These are phyloP conservation scores for Circinella umbellata DNA, from an alignment of 371 early-diverging fungal species.

Conservation along the genomic window DNA sequence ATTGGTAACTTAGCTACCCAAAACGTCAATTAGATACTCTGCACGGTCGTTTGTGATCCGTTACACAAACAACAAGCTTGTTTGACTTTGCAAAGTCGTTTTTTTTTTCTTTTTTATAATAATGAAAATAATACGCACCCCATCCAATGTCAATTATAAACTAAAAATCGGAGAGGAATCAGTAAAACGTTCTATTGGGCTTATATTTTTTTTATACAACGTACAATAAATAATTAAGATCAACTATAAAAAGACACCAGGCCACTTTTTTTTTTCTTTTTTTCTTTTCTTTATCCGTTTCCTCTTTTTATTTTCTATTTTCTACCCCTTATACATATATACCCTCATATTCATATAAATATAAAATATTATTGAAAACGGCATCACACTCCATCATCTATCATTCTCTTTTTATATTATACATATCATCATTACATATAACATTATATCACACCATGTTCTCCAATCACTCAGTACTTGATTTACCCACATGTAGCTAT, in stretches of 20 bases:
- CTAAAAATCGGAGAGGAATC: background rate
- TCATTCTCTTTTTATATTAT: no score
- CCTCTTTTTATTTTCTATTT: background rate
- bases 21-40: background rate
- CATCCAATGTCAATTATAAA: background rate
- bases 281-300: background rate
- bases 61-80: constrained; percentile 14
- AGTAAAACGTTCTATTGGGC: no score
- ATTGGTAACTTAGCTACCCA: background rate
- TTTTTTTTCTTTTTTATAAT: background rate
- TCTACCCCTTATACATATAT: no score
- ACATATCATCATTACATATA: no score
- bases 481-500: constrained; percentile 17
- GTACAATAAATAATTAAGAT: no score
- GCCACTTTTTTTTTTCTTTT: background rate
- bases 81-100: constrained; percentile 7
- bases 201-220: no score
- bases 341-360: no score
- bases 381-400: no score
- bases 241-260: background rate
- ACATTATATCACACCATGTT: background rate
- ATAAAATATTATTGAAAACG: no score
- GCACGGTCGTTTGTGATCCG: constrained; percentile 17
- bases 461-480: constrained; percentile 20
- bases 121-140: background rate